Conservation (phyloP, 75 land plant genomes). For the Sequoiadendron giganteum region DNA sequence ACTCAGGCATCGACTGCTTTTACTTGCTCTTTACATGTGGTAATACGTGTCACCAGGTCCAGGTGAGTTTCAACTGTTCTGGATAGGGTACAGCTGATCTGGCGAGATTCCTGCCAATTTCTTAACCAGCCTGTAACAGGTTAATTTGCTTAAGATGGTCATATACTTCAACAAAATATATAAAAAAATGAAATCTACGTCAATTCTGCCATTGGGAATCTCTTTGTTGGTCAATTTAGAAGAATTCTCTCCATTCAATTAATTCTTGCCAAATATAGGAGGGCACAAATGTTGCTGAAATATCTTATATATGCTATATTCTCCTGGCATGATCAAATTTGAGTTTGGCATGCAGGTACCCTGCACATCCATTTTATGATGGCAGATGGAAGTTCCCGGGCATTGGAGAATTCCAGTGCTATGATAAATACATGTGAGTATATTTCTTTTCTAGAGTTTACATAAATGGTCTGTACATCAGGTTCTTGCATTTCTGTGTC, state of each 20-base stretch:
- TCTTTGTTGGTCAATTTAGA: neutral
- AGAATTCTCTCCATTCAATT: neutral
- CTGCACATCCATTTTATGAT: conserved; percentile 38
- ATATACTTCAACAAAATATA: neutral
- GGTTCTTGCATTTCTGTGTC: neutral
- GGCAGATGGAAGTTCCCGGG: conserved; percentile 54
- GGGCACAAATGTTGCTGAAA: neutral
- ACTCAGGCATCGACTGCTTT: neutral
- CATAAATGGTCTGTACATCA: neutral
- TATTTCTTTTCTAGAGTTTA: conserved; percentile 2
- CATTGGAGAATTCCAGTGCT: conserved; percentile 55
- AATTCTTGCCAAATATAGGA: conserved; percentile 4
- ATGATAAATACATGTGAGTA: conserved; percentile 42
- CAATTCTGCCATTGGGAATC: neutral
- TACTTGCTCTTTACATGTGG: neutral
- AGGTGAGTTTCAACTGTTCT: neutral
- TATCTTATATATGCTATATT: neutral
- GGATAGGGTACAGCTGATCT: neutral
- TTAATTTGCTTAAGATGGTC: neutral
- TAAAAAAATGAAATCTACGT: neutral
- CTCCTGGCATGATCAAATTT: neutral
- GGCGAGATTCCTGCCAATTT: neutral
- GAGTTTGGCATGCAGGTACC: conserved; percentile 30
- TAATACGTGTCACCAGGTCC: neutral
- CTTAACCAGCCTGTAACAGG: neutral